Conservation (phyloP, 192 early-diverging fungal genomes). For the Backusella mclennaniae region DNA sequence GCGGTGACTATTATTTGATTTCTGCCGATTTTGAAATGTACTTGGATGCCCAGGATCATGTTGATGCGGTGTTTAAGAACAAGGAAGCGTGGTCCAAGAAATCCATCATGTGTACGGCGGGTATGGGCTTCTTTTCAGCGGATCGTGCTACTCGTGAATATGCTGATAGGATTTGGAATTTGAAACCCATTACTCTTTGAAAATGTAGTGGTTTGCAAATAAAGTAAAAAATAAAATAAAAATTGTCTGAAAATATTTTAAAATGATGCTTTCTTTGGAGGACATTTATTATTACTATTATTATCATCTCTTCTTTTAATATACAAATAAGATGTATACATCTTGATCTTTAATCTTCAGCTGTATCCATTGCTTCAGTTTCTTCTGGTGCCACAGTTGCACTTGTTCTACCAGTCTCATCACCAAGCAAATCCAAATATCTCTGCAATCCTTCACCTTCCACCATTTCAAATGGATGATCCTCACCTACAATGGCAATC, state of each 20-base stretch:
- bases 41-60: slow-evolving; percentile 70
- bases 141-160: slow-evolving; percentile 91
- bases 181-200: slow-evolving; percentile 35
- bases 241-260: not conserved
- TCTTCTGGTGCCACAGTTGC: not conserved
- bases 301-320: not conserved
- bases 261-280: not conserved
- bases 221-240: not conserved
- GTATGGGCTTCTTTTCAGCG: slow-evolving; percentile 94
- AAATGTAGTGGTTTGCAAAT: not conserved
- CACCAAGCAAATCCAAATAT: slow-evolving; percentile 64
- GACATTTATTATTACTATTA: not conserved
- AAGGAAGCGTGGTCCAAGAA: slow-evolving; percentile 82
- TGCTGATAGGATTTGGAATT: slow-evolving; percentile 89
- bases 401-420: slow-evolving; percentile 35
- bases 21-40: slow-evolving; percentile 88
- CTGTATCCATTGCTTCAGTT: slow-evolving; percentile 7
- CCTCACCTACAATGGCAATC: slow-evolving; percentile 87
- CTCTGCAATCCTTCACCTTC: slow-evolving; percentile 81
- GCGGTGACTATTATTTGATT: slow-evolving; percentile 87
- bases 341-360: not conserved
- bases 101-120: slow-evolving; percentile 84
- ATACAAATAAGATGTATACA: not conserved
- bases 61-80: slow-evolving; percentile 85
- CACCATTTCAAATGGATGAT: slow-evolving; percentile 73